A percentile compares a stretch with the other conserved stretches of the same genome.
Conservation (phyloP, 1,284 basidiomycete species). For the Afroboletus lepidellus region DNA sequence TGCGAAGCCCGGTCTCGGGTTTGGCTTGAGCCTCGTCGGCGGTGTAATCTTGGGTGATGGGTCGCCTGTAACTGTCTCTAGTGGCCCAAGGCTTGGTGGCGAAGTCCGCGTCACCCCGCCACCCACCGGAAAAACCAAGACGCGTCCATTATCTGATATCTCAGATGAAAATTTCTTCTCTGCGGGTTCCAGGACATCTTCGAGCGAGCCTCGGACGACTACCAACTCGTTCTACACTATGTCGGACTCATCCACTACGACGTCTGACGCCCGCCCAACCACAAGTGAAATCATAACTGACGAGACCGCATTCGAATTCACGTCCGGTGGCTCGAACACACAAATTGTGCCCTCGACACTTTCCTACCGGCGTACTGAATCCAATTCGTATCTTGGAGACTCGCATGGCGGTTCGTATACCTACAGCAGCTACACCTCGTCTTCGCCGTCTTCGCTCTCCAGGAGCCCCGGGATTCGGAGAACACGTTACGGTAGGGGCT, state of each 20-base stretch:
- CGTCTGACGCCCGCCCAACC: conserved; percentile 30
- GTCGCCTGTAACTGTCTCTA: conserved; percentile 51
- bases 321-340: conserved; percentile 42
- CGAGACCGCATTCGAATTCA: conserved; percentile 40
- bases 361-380: conserved; percentile 53
- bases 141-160: conserved; percentile 40
- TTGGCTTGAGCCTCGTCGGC: conserved; percentile 41
- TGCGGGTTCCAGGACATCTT: conserved; percentile 40
- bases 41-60: conserved; percentile 42
- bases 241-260: conserved; percentile 28
- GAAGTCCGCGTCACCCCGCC: conserved; percentile 63
- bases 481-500: conserved; percentile 42
- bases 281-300: conserved; percentile 35
- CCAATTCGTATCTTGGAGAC: conserved; percentile 57
- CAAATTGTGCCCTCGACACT: conserved; percentile 51
- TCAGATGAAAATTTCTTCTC: conserved; percentile 63
- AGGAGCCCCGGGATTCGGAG: conserved; percentile 60
- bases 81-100: conserved; percentile 47
- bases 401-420: conserved; percentile 46
- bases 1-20: conserved; percentile 45
- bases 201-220: conserved; percentile 31
- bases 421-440: conserved; percentile 30
- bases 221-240: conserved; percentile 38
- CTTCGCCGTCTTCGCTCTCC: conserved; percentile 44
- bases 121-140: conserved; percentile 46